A percentile compares a stretch with the other conserved stretches of the same genome.
Evolutionary conservation across 192 early-diverging fungal species (phyloP).

Genomic region (Podila epigama): DNA sequence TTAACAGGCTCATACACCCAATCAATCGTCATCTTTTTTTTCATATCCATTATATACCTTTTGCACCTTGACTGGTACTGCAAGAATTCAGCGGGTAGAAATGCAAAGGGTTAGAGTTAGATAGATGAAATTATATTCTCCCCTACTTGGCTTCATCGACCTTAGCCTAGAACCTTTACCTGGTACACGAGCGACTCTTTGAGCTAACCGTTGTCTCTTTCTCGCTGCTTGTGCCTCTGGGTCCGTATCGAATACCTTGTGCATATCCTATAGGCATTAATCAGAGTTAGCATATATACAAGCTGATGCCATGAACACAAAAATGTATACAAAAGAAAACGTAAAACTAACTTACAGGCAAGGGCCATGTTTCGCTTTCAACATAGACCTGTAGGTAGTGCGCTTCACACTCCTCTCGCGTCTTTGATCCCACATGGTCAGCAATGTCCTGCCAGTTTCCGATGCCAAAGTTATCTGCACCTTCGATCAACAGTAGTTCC

Average conservation of each 20-base stretch:
- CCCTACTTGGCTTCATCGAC: no score
- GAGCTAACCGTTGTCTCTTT: constrained; percentile 43
- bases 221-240: constrained; percentile 51
- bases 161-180: constrained; percentile 5
- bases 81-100: background rate
- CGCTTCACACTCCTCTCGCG: constrained; percentile 83
- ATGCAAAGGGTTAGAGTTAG: background rate
- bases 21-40: background rate
- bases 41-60: background rate
- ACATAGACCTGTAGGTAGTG: constrained; percentile 92
- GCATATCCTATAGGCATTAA: constrained; percentile 65
- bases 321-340: no score
- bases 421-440: constrained; percentile 92
- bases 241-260: constrained; percentile 67
- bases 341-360: constrained; percentile 67
- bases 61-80: constrained; percentile 38
- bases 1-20: background rate
- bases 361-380: constrained; percentile 77
- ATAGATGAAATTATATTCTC: no score
- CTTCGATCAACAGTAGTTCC: constrained; percentile 93
- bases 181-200: constrained; percentile 25
- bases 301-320: no score
- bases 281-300: constrained; percentile 5
- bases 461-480: constrained; percentile 88
- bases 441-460: constrained; percentile 98